Percentiles rank a stretch among this genome's conserved stretches.
phyloP scores from a whole-genome alignment of 2,329 filamentous ascomycete species.

The Allantophomopsis cytisporea region DNA sequence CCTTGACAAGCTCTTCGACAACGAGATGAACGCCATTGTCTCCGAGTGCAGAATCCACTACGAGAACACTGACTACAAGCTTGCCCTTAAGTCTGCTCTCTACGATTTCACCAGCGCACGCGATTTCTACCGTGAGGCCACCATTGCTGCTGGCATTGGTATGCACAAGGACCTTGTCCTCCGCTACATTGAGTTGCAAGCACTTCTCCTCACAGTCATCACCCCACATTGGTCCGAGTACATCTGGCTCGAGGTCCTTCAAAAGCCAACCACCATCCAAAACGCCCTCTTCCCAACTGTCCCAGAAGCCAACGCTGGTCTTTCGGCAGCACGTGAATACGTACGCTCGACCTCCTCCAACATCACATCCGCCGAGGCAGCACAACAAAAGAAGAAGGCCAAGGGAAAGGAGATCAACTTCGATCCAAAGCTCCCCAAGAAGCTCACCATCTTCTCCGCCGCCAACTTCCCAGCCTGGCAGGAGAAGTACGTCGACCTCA shows the following conservation, averaged over 20 bases:
- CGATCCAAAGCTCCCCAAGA: slow-evolving; percentile 86
- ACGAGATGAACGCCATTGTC: slow-evolving; percentile 82
- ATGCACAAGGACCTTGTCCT: slow-evolving; percentile 75
- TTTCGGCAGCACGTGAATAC: slow-evolving; percentile 74
- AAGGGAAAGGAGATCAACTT: slow-evolving; percentile 82
- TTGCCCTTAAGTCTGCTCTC: slow-evolving; percentile 73
- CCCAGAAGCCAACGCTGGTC: slow-evolving; percentile 45
- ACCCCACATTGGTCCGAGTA: slow-evolving; percentile 92
- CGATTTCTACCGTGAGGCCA: slow-evolving; percentile 81
- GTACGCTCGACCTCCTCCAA: slow-evolving; percentile 59
- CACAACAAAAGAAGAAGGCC: slow-evolving; percentile 74
- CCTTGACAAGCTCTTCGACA: slow-evolving; percentile 82
- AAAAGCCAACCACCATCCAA: slow-evolving; percentile 65
- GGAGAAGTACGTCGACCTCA: slow-evolving; percentile 72
- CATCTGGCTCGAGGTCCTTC: slow-evolving; percentile 84
- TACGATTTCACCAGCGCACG: slow-evolving; percentile 86
- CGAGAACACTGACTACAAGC: slow-evolving; percentile 66
- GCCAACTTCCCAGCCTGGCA: slow-evolving; percentile 82
- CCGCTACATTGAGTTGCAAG: slow-evolving; percentile 77
- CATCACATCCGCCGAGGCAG: slow-evolving; percentile 76
- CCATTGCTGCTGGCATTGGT: slow-evolving; percentile 60
- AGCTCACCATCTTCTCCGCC: slow-evolving; percentile 74
- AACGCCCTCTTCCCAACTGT: slow-evolving; percentile 63
- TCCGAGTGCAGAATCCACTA: slow-evolving; percentile 69
- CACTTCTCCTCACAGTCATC: slow-evolving; percentile 68